Evolutionary conservation across 179 eudicot species (phyloP), one percentile per base, ranked within the genome.

Genomic region (Actinidia arguta): DNA sequence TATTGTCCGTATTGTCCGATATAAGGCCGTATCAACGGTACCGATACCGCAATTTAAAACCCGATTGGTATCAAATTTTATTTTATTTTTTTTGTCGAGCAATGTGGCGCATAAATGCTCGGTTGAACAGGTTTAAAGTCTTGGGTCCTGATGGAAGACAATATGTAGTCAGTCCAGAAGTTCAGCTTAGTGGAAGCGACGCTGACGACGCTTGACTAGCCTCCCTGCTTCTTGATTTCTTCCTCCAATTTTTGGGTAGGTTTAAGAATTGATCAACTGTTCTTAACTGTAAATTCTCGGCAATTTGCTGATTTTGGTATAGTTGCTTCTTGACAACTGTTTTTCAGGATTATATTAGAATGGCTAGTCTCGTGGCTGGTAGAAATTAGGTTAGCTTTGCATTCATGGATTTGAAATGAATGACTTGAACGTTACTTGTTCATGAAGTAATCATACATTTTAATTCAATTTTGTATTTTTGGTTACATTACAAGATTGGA

Each of bases 111-210:
- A 18, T 47, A 6, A n/a, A 22, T 6, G 54, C 81, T n/a, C 14
- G 48, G 7, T 48, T 77, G 62, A 11, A 67, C 88, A 94, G 98
- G 92, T 87, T 82, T 69, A 89, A 90, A 81, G 85, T 92, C n/a
- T 70, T 85, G 71, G 91, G 93, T 36, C 97, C 95, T 3, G 89
- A 84, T 83, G 94, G 91, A 69, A 87, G 88, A 42, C 22, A 18
- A 73, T 90, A 88, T 51, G 20, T 76, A 27, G 59, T 78, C 22
- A 73, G 73, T 68, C 92, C 84, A 20, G 94, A 86, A 61, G 80
- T 74, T 73, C 93, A 86, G 59, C 67, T 81, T 61, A 77, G 80
- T 62, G 91, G 92, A 85, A 88, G 91, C 42, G 95, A 90, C 78
- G 82, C 66, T 61, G 96, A 94, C 58, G 96, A 92, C 13, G 85